Base-by-base conservation (phyloP, 305 asterid genomes). In the Nicotiana rustica region DNA sequence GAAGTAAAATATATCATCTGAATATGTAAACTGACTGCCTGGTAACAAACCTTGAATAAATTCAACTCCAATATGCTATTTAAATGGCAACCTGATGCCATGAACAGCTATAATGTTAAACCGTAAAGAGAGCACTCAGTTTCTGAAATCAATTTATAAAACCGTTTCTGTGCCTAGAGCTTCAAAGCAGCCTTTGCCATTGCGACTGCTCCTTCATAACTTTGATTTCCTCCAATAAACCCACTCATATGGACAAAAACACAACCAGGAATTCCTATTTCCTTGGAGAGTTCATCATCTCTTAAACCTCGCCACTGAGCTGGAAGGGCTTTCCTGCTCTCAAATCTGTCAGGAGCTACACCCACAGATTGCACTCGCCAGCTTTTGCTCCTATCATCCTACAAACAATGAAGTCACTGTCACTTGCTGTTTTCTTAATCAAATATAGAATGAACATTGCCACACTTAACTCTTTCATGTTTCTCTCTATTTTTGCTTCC, bases 181-280 rank as follows among this genome's bases (percentile, higher is more conserved):
- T 79, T 90, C 66, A 91, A 77, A 83, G 95, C 95, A 82, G 96
- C 92, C 86, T 89, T 91, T 41, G 97, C 98, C 97, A 95, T 91
- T 25, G 93, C 91, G 56, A 92, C 88, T 59, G 97, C 97, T 57
- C 98, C 98, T 65, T 95, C 93, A 6, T 76, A 91, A 2, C 90
- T 90, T 68, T 78, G 88, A 87, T 91, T 93, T 77, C 98, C 98
- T 36, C 98, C 98, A 61, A 95, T 91, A 81, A 95, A 93, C 56
- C 98, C 98, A 82, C 97, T 95, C 95, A 91, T 91, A 67, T 94
- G 98, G 83, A 92, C 92, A 82, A 93, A 93, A 82, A 91, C 89
- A 33, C 98, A 83, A 14, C 92, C 92, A 19, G 93, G 91, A 83
- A 95, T 90, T 60, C 92, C 94, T 0, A 92, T 59, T 80, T 88